These are phyloP conservation scores for Colletotrichum tofieldiae DNA, from an alignment of 2,329 filamentous ascomycete genomes.

Conservation along the genomic window DNA sequence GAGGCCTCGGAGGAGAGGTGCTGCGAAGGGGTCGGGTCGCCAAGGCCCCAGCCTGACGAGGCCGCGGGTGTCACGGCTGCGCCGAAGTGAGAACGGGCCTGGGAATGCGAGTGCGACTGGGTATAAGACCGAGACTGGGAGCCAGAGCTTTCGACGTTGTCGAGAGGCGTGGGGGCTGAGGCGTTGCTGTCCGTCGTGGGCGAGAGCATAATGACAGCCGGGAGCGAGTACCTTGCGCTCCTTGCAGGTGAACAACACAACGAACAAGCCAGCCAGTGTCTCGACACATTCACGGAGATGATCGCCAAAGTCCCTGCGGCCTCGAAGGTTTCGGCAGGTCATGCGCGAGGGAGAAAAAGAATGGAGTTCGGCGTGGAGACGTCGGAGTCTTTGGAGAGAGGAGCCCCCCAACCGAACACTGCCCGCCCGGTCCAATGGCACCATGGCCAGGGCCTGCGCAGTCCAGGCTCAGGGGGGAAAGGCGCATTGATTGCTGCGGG, in stretches of 20 bases:
- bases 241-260: too few species aligned
- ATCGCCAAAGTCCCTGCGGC: not conserved
- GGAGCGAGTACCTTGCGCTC: not conserved
- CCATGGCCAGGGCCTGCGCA: not conserved
- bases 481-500: slow-evolving; percentile 34
- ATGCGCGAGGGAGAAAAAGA: slow-evolving; percentile 29
- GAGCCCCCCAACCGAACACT: not conserved
- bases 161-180: slow-evolving; percentile 13
- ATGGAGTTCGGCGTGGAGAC: slow-evolving; percentile 14
- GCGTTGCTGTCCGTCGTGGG: slow-evolving; percentile 23
- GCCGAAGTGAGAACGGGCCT: slow-evolving; percentile 17
- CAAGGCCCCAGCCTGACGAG: slow-evolving; percentile 28
- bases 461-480: not conserved
- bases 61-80: slow-evolving; percentile 19
- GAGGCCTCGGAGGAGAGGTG: slow-evolving; percentile 41
- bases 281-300: not conserved
- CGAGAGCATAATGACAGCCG: slow-evolving; percentile 18
- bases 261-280: not conserved
- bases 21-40: slow-evolving; percentile 33
- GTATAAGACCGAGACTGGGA: slow-evolving; percentile 5
- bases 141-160: slow-evolving; percentile 23
- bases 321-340: slow-evolving; percentile 34
- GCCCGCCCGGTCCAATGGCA: slow-evolving; percentile 8
- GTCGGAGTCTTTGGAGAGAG: not conserved
- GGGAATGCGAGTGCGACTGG: slow-evolving; percentile 1